phyloP scores from a whole-genome alignment of 208 protist species.

The Leishmania amazonensis region DNA sequence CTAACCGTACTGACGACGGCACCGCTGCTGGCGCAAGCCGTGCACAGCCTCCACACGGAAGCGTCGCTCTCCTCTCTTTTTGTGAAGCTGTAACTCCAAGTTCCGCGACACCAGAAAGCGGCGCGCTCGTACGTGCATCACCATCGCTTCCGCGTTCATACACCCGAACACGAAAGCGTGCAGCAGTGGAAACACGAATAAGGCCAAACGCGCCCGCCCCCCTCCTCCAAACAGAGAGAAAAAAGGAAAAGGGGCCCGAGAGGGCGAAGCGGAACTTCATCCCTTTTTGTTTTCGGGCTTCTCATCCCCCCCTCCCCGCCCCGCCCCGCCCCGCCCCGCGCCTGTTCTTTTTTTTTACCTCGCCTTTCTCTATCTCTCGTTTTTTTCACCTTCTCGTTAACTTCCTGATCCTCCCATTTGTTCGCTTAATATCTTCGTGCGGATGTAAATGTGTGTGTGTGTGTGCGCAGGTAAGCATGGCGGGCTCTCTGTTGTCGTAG shows the following conservation, averaged over 20 bases:
- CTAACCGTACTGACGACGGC: slow-evolving; percentile 89
- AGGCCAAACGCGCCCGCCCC: neutral
- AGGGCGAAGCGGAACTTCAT: neutral
- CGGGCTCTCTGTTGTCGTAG: neutral
- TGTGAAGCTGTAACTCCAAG: slow-evolving; percentile 44
- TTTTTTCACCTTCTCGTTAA: neutral
- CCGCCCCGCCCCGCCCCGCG: too few species aligned
- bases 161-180: neutral
- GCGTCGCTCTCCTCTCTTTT: slow-evolving; percentile 83
- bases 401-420: neutral
- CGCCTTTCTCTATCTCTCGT: neutral
- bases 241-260: neutral
- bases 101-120: neutral
- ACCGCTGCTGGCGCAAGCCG: slow-evolving; percentile 86
- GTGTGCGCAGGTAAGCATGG: neutral
- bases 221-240: too few species aligned
- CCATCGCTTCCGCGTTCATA: neutral
- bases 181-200: neutral
- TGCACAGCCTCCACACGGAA: slow-evolving; percentile 87
- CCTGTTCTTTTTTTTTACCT: neutral
- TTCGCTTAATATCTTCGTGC: neutral
- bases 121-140: neutral
- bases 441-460: neutral
- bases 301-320: too few species aligned
- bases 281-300: too few species aligned